These are phyloP conservation scores for Hansenula lynferdii DNA, from an alignment of 1,139 yeast species.

Conservation along the genomic window DNA sequence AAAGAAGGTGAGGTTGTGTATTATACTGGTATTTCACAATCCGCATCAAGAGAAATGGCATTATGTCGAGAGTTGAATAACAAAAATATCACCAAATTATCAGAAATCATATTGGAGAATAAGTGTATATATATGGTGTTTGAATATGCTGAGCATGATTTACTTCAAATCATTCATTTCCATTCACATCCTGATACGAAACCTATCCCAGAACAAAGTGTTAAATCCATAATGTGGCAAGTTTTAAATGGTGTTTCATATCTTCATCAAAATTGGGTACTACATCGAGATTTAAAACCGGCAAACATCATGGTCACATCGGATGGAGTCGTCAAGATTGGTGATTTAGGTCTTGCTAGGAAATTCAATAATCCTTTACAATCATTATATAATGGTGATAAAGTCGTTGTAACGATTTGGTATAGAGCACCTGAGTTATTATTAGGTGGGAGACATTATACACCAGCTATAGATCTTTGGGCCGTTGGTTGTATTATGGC, in stretches of 20 bases:
- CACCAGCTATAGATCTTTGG: slow-evolving; percentile 95
- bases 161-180: slow-evolving; percentile 86
- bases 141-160: slow-evolving; percentile 94
- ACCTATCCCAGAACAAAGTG: slow-evolving; percentile 69
- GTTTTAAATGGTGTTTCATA: slow-evolving; percentile 87
- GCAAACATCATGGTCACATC: slow-evolving; percentile 96
- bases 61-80: slow-evolving; percentile 84
- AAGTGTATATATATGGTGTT: slow-evolving; percentile 93
- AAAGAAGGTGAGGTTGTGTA: slow-evolving; percentile 86
- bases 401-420: slow-evolving; percentile 98
- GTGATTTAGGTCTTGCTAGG: slow-evolving; percentile 93
- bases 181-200: slow-evolving; percentile 87
- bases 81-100: slow-evolving; percentile 71
- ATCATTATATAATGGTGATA: slow-evolving; percentile 88
- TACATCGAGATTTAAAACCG: slow-evolving; percentile 94
- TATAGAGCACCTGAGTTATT: slow-evolving; percentile 93
- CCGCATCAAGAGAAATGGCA: slow-evolving; percentile 96
- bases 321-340: slow-evolving; percentile 87
- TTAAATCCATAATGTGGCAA: slow-evolving; percentile 88
- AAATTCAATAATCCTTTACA: slow-evolving; percentile 87
- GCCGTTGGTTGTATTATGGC: slow-evolving; percentile 97
- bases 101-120: slow-evolving; percentile 84
- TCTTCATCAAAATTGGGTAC: slow-evolving; percentile 91
- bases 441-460: slow-evolving; percentile 88
- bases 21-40: slow-evolving; percentile 93